These are phyloP conservation scores for Emydomyces testavorans DNA, from an alignment of 2,329 filamentous ascomycete genomes.

Conservation along the genomic window DNA sequence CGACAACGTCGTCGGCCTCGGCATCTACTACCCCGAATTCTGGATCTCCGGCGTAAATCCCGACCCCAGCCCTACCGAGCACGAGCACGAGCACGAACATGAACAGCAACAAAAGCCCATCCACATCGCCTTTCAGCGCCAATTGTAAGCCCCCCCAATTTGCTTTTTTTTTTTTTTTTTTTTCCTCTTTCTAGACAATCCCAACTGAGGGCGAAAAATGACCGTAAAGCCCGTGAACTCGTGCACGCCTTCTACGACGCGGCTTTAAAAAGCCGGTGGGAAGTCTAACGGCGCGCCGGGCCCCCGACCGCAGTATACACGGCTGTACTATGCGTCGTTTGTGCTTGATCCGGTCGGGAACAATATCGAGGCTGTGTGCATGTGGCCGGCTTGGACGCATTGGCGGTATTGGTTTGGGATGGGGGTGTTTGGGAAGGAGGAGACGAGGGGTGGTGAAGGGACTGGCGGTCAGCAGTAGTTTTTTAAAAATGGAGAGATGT, in stretches of 20 bases:
- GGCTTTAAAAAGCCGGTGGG: conserved; percentile 36
- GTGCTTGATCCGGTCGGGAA: conserved; percentile 42
- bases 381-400: conserved; percentile 17
- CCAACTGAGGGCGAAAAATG: no score
- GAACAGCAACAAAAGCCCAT: conserved; percentile 11
- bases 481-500: neutral
- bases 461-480: neutral
- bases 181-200: neutral
- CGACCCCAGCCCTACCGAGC: conserved; percentile 3
- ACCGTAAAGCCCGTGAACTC: conserved; percentile 28
- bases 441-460: neutral
- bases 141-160: conserved; percentile 17
- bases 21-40: conserved; percentile 23
- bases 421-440: conserved; percentile 16
- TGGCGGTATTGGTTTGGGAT: conserved; percentile 17
- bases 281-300: conserved; percentile 43
- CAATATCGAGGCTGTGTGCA: conserved; percentile 41
- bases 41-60: conserved; percentile 20
- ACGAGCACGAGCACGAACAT: conserved; percentile 4
- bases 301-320: conserved; percentile 34
- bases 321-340: conserved; percentile 43
- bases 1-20: conserved; percentile 22
- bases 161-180: neutral
- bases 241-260: conserved; percentile 40
- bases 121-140: conserved; percentile 22